These are phyloP conservation scores for Solanum neorickii DNA, from an alignment of 257 asterid species.

Conservation along the genomic window DNA sequence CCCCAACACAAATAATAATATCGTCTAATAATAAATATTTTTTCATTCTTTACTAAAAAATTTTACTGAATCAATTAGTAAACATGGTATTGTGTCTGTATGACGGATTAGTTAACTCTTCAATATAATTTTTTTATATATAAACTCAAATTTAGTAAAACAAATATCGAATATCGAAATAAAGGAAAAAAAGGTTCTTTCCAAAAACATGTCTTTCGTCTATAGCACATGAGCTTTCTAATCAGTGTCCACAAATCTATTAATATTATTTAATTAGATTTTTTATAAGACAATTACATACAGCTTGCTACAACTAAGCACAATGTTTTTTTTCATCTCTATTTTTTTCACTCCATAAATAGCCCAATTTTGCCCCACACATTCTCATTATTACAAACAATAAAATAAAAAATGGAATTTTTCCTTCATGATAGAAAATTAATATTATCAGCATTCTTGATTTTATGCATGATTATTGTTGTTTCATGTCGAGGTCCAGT, in stretches of 20 bases:
- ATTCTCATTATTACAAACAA: not conserved
- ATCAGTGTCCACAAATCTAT: constrained; percentile 12
- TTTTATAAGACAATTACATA: constrained; percentile 13
- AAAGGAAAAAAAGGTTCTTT: not conserved
- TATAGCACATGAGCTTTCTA: constrained; percentile 30
- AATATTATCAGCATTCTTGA: not conserved
- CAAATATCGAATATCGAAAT: not conserved
- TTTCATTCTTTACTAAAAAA: not conserved
- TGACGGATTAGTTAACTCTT: not conserved
- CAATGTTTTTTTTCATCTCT: not conserved
- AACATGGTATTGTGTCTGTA: rapidly evolving
- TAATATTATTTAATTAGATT: not conserved
- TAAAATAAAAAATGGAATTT: constrained; percentile 14
- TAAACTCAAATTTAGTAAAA: not conserved
- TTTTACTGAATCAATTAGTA: rapidly evolving
- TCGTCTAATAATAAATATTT: not conserved
- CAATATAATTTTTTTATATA: rapidly evolving
- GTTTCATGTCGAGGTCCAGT: constrained; percentile 44
- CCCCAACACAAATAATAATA: not conserved
- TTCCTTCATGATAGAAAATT: not conserved
- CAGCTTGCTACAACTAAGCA: constrained; percentile 88
- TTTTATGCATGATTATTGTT: constrained; percentile 7
- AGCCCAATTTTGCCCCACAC: not conserved
- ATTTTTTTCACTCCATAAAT: constrained; percentile 12
- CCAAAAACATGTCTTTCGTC: constrained; percentile 39